Conservation (phyloP, 352 stramenopile genomes). For the Stramenopiles sp. region DNA sequence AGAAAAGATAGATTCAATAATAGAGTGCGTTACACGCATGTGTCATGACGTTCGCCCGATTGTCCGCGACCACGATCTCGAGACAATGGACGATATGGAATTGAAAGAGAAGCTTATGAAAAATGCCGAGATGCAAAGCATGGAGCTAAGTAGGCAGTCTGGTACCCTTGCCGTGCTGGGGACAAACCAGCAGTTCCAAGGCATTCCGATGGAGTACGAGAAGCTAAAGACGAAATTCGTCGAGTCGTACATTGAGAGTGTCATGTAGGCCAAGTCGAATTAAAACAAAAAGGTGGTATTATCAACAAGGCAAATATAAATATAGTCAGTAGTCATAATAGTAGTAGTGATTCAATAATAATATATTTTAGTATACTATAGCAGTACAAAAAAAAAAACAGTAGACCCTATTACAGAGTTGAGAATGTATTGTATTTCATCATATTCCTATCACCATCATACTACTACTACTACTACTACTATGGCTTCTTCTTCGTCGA, state of each 20-base stretch:
- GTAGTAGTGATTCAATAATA: no score
- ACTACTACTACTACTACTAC: no score
- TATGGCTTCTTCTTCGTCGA: no score
- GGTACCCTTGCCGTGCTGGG: not conserved
- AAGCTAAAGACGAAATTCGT: not conserved
- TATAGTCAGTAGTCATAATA: no score
- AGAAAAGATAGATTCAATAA: not conserved
- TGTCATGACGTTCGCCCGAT: not conserved
- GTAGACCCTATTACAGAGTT: no score
- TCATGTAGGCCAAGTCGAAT: not conserved
- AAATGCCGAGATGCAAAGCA: not conserved
- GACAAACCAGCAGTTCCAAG: not conserved
- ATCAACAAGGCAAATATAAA: not conserved
- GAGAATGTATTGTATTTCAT: no score
- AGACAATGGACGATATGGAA: not conserved
- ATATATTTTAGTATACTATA: no score
- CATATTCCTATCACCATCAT: no score
- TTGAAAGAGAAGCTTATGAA: not conserved
- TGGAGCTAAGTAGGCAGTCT: not conserved
- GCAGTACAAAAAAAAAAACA: no score
- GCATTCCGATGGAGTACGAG: not conserved
- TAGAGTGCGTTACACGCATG: not conserved
- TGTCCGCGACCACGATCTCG: not conserved
- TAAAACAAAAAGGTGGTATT: not conserved
- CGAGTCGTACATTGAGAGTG: not conserved